Evolutionary conservation across 2,329 filamentous ascomycete species (phyloP).

Genomic region (Colletotrichum salicis): DNA sequence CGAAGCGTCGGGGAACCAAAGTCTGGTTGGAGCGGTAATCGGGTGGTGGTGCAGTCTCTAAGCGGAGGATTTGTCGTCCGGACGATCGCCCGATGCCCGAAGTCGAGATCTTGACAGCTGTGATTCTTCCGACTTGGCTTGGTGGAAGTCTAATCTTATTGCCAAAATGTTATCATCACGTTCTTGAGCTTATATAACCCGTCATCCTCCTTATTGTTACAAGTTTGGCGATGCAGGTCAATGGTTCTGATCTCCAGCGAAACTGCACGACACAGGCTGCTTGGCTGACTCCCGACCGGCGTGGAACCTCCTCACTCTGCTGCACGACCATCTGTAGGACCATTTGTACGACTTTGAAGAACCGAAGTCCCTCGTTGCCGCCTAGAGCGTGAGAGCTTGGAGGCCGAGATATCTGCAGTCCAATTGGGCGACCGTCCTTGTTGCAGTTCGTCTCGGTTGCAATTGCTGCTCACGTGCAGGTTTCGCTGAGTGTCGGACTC

Average conservation of each 20-base stretch:
- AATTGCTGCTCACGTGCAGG: neutral
- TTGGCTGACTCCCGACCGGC: no score
- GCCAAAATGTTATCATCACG: neutral
- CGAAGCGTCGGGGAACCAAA: conserved; percentile 8
- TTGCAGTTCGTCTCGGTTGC: neutral
- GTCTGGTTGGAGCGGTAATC: neutral
- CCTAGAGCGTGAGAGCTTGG: neutral
- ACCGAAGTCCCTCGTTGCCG: neutral
- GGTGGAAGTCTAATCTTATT: neutral
- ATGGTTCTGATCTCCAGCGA: neutral
- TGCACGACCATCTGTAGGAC: neutral
- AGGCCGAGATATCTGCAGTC: neutral
- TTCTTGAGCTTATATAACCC: neutral
- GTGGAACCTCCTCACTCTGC: neutral
- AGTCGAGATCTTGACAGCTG: neutral
- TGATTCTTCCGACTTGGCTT: no score
- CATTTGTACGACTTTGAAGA: neutral
- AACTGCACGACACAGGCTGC: neutral
- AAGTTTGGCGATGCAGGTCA: neutral
- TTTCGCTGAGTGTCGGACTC: neutral
- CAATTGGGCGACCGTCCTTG: neutral
- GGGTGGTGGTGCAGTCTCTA: neutral
- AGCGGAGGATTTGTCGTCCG: conserved; percentile 17
- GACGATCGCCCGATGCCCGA: conserved; percentile 28
- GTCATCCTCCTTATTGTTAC: neutral